phyloP scores from a whole-genome alignment of 164 flowering plant genomes.

The Chimonanthus praecox region DNA sequence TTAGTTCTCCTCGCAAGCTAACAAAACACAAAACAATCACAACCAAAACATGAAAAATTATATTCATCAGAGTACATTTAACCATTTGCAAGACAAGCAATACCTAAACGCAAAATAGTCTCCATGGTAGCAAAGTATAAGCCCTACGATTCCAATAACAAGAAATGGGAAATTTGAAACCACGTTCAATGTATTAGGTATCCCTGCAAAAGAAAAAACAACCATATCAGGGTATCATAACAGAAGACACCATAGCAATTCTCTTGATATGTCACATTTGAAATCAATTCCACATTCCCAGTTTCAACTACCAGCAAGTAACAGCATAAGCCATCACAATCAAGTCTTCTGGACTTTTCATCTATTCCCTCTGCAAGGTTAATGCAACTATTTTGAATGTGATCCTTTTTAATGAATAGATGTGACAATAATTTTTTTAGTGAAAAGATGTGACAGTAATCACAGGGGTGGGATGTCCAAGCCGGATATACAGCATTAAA shows the following conservation, averaged over 20 bases:
- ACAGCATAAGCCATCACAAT: neutral
- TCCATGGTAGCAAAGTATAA: constrained; percentile 58
- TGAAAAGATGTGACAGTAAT: too few relatives aligned
- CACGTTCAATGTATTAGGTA: constrained; percentile 83
- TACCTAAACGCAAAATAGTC: constrained; percentile 78
- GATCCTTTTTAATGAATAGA: too few relatives aligned
- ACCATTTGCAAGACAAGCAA: neutral
- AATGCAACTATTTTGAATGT: neutral
- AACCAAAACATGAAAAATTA: neutral
- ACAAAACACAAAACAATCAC: neutral
- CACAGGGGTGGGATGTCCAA: too few relatives aligned
- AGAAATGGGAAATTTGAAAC: constrained; percentile 88
- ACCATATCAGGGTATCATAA: neutral
- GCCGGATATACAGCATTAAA: too few relatives aligned
- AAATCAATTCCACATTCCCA: neutral
- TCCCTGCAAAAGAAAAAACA: constrained; percentile 49
- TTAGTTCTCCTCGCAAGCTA: constrained; percentile 82
- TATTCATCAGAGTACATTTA: neutral
- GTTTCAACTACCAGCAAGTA: neutral
- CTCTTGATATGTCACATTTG: neutral
- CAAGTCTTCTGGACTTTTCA: neutral
- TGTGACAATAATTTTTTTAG: too few relatives aligned
- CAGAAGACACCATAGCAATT: neutral
- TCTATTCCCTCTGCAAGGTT: neutral
- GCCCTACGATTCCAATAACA: constrained; percentile 69